These are phyloP conservation scores for Cotoneaster glaucophyllus DNA, from an alignment of 306 rosid genomes.

Conservation along the genomic window DNA sequence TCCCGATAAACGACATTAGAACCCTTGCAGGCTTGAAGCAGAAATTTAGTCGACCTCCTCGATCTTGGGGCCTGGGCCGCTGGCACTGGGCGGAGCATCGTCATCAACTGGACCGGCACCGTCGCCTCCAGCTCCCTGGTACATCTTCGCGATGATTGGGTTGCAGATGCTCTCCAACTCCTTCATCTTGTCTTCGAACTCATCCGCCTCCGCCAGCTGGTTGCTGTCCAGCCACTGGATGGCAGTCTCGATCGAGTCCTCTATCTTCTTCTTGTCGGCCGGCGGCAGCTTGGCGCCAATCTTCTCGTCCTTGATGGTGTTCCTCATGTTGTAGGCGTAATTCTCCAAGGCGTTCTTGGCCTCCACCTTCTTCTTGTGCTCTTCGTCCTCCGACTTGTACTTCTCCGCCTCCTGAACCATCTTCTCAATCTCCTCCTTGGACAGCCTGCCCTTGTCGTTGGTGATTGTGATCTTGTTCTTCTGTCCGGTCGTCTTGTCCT, in stretches of 20 bases:
- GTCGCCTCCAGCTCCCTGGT: slow-evolving; percentile 61
- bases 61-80: slow-evolving; percentile 71
- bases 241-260: slow-evolving; percentile 53
- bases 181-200: slow-evolving; percentile 75
- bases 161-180: slow-evolving; percentile 70
- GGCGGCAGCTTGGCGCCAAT: slow-evolving; percentile 48
- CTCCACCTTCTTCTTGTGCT: slow-evolving; percentile 59
- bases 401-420: slow-evolving; percentile 82
- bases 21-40: background rate
- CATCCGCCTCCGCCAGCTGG: slow-evolving; percentile 62
- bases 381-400: slow-evolving; percentile 72
- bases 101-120: slow-evolving; percentile 39
- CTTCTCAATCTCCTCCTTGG: slow-evolving; percentile 72
- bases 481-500: slow-evolving; percentile 68
- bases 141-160: slow-evolving; percentile 77
- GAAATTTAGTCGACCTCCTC: slow-evolving; percentile 60
- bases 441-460: slow-evolving; percentile 66
- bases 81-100: slow-evolving; percentile 38
- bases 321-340: slow-evolving; percentile 67
- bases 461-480: slow-evolving; percentile 81
- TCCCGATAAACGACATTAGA: background rate
- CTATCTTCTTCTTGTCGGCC: slow-evolving; percentile 61
- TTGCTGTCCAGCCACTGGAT: slow-evolving; percentile 67
- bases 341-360: slow-evolving; percentile 63
- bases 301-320: slow-evolving; percentile 56